Percentiles rank a stretch among this genome's conserved stretches.
phyloP scores from a whole-genome alignment of 1,284 basidiomycete species.

The Leccinum olivaceoglutinosum region DNA sequence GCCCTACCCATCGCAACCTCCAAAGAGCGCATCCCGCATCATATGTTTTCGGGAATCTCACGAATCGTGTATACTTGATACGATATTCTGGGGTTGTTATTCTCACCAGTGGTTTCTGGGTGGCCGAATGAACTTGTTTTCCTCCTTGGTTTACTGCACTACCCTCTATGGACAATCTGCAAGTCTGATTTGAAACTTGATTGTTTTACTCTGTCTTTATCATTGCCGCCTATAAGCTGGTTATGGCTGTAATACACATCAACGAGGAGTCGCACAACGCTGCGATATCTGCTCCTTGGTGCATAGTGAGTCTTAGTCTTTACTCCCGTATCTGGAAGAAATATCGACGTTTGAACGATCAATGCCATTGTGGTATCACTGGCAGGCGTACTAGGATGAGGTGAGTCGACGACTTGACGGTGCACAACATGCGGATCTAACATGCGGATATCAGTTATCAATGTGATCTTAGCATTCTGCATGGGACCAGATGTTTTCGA shows the following conservation, averaged over 20 bases:
- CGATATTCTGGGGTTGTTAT: not conserved
- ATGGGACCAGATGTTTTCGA: not conserved
- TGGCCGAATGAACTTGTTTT: conserved; percentile 47
- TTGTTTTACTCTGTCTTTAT: not conserved
- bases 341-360: conserved; percentile 13
- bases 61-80: conserved; percentile 27
- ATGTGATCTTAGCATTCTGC: not conserved
- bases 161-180: conserved; percentile 44
- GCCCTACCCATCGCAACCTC: conserved; percentile 44
- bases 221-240: conserved; percentile 22
- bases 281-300: conserved; percentile 39
- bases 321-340: not conserved
- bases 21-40: conserved; percentile 35
- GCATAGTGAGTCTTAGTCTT: conserved; percentile 15
- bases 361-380: conserved; percentile 10
- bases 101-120: conserved; percentile 34
- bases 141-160: conserved; percentile 40
- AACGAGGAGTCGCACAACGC: conserved; percentile 46
- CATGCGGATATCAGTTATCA: not conserved
- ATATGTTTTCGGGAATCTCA: conserved; percentile 35
- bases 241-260: conserved; percentile 44
- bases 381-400: conserved; percentile 18
- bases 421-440: not conserved
- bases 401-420: conserved; percentile 10
- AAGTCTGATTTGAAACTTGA: not conserved